These are phyloP conservation scores for Fusarium piperis DNA, from an alignment of 2,329 filamentous ascomycete genomes.

Conservation along the genomic window DNA sequence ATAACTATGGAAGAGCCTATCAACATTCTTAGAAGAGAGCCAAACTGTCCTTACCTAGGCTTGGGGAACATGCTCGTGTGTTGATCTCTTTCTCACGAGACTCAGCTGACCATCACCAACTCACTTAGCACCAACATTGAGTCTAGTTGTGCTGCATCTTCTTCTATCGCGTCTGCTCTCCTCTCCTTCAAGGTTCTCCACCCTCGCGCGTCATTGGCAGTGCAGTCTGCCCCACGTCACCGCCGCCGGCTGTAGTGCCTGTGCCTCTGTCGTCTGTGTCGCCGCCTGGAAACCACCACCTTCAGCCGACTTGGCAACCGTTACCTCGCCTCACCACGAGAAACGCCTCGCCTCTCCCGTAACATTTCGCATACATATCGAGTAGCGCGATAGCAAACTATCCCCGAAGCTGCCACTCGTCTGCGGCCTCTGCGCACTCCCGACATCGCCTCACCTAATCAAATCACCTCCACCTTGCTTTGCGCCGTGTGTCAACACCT, in stretches of 20 bases:
- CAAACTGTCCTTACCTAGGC: background rate
- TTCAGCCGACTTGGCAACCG: slow-evolving; percentile 10
- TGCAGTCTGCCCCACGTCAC: slow-evolving; percentile 34
- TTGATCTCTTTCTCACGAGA: background rate
- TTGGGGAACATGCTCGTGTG: background rate
- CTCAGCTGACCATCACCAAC: background rate
- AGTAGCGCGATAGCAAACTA: background rate
- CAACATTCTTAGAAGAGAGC: background rate
- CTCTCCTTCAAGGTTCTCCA: slow-evolving; percentile 12
- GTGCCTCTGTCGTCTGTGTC: background rate
- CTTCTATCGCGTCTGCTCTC: slow-evolving; percentile 3
- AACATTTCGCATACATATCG: background rate
- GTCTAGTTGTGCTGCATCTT: background rate
- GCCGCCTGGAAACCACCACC: slow-evolving; percentile 3
- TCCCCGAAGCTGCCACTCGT: background rate
- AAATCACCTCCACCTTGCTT: slow-evolving; percentile 16
- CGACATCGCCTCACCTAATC: slow-evolving; percentile 20
- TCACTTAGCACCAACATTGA: background rate
- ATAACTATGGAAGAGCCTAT: slow-evolving; percentile 16
- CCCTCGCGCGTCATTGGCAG: slow-evolving; percentile 29
- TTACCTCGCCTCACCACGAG: slow-evolving; percentile 19
- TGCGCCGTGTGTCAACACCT: slow-evolving; percentile 17
- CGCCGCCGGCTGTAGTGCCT: slow-evolving; percentile 4
- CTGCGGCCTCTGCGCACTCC: slow-evolving; percentile 15
- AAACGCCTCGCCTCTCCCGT: background rate